Percentiles rank a stretch among this genome's conserved stretches.
These are phyloP conservation scores for Jatropha multifida DNA, from an alignment of 441 rosid species.

Conservation along the genomic window DNA sequence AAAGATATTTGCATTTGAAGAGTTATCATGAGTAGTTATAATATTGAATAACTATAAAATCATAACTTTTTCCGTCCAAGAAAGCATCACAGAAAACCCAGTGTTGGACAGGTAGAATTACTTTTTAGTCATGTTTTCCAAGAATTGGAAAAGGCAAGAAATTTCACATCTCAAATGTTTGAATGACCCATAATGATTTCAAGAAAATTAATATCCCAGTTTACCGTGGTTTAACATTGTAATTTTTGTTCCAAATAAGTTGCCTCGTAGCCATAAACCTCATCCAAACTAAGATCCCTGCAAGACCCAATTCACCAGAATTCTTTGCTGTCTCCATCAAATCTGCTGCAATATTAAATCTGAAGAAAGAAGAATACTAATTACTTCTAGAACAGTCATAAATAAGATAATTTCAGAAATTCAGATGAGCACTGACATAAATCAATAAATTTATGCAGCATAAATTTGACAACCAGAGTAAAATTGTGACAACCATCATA, in stretches of 20 bases:
- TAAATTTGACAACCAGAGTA: conserved; percentile 9
- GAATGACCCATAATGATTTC: conserved; percentile 11
- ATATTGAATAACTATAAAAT: conserved; percentile 4
- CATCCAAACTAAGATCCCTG: conserved; percentile 99
- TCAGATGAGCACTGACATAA: conserved; percentile 8
- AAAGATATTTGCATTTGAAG: not conserved
- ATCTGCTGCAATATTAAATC: conserved; percentile 98
- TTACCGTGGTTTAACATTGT: conserved; percentile 99
- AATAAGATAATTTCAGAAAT: conserved; percentile 1
- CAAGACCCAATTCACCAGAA: conserved; percentile 78
- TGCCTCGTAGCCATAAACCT: conserved; percentile 99
- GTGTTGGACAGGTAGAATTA: not conserved
- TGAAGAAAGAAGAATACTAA: conserved; percentile 30
- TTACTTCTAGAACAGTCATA: conserved; percentile 15
- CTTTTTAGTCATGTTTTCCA: conserved; percentile 8
- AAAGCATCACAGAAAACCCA: not conserved
- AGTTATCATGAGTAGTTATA: not conserved
- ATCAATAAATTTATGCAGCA: conserved; percentile 8
- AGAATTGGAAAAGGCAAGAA: conserved; percentile 3
- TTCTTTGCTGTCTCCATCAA: conserved; percentile 72
- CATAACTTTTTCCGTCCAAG: conserved; percentile 5
- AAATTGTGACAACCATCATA: conserved; percentile 21
- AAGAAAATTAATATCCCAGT: conserved; percentile 18
- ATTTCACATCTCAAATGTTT: not conserved
- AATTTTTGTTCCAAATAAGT: conserved; percentile 98